Conservation (phyloP, 345 rosid species). For the Gossypium stocksii region DNA sequence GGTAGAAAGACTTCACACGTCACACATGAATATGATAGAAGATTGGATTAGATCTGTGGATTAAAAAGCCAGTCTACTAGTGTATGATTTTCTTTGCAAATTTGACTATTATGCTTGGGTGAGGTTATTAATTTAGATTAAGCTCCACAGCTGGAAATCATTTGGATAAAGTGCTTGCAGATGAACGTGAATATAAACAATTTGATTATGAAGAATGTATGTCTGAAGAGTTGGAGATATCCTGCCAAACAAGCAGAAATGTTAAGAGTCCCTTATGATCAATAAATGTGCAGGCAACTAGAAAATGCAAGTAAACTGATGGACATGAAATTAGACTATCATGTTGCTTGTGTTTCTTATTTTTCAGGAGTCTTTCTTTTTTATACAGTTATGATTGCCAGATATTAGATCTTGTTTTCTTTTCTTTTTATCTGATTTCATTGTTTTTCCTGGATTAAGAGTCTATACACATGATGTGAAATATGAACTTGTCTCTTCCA, state of each 20-base stretch:
- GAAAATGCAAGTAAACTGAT: background rate
- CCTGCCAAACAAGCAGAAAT: background rate
- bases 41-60: slow-evolving; percentile 1
- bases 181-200: background rate
- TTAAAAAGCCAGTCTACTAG: background rate
- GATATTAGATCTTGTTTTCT: slow-evolving; percentile 3
- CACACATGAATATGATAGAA: background rate
- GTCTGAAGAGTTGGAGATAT: background rate
- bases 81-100: background rate
- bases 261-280: background rate
- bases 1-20: background rate
- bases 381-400: background rate
- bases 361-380: background rate
- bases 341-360: background rate
- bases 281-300: background rate
- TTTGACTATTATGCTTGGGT: background rate
- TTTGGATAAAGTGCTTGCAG: background rate
- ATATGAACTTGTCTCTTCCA: slow-evolving; percentile 23
- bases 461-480: slow-evolving; percentile 13
- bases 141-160: background rate
- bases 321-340: background rate
- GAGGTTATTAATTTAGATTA: background rate
- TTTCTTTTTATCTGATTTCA: background rate
- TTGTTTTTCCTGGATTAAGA: slow-evolving; percentile 7
- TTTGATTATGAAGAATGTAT: background rate